phyloP scores from a whole-genome alignment of 1,139 yeast genomes.

The Kodamaea derodonti region DNA sequence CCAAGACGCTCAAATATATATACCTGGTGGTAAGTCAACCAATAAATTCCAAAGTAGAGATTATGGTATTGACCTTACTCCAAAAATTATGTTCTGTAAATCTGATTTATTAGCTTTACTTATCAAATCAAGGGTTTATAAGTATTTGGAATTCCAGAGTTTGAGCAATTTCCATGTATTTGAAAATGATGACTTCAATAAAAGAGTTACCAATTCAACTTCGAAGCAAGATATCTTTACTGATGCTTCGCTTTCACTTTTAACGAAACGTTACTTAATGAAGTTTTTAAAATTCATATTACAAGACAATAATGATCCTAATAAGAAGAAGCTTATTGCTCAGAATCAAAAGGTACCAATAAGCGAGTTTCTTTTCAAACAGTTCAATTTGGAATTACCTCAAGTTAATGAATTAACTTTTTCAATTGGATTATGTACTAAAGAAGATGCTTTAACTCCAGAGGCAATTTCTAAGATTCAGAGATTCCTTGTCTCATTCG shows the following conservation, averaged over 20 bases:
- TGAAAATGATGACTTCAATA: conserved; percentile 80
- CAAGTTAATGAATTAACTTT: conserved; percentile 80
- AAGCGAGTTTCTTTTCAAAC: conserved; percentile 50
- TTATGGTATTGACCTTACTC: conserved; percentile 86
- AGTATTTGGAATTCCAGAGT: conserved; percentile 89
- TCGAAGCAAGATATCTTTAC: conserved; percentile 89
- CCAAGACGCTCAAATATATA: conserved; percentile 65
- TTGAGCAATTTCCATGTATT: conserved; percentile 84
- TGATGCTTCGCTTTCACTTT: conserved; percentile 71
- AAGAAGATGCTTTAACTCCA: conserved; percentile 57
- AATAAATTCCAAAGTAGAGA: conserved; percentile 59
- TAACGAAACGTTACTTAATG: conserved; percentile 84
- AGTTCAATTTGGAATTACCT: conserved; percentile 67
- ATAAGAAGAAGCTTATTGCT: conserved; percentile 47
- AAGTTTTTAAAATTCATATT: conserved; percentile 86
- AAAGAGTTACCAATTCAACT: conserved; percentile 67
- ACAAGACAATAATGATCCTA: conserved; percentile 56
- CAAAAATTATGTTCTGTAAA: conserved; percentile 82
- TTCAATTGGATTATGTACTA: conserved; percentile 77
- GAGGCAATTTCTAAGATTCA: conserved; percentile 77
- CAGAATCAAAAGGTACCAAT: conserved; percentile 57
- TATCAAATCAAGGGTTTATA: conserved; percentile 80
- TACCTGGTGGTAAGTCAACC: conserved; percentile 50
- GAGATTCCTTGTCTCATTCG: conserved; percentile 81
- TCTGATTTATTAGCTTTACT: conserved; percentile 78